These are phyloP conservation scores for Lupinus albus DNA, from an alignment of 306 rosid species.

Conservation along the genomic window DNA sequence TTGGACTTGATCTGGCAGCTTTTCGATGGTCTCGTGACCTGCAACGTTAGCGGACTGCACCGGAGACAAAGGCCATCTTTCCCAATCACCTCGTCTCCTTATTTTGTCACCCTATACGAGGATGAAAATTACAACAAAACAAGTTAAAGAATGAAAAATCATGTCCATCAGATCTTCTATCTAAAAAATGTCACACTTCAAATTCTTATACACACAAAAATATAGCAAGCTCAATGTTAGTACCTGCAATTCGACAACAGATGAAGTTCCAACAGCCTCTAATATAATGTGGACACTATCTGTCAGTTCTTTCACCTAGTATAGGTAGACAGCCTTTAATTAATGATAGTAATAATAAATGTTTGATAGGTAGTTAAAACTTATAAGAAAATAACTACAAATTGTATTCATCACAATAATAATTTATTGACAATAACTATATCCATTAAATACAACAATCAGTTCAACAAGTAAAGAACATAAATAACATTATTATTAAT, in stretches of 20 bases:
- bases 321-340: too few relatives aligned
- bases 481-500: neutral
- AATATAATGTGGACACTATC: conserved; percentile 64
- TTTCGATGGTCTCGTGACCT: conserved; percentile 48
- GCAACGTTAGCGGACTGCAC: conserved; percentile 41
- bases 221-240: conserved; percentile 21
- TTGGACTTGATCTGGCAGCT: conserved; percentile 53
- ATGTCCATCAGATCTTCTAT: neutral
- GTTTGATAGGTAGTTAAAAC: neutral
- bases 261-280: conserved; percentile 71
- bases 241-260: conserved; percentile 85
- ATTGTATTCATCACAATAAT: neutral
- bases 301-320: conserved; percentile 71
- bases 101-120: conserved; percentile 72
- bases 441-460: neutral
- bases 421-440: neutral
- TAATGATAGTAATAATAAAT: too few relatives aligned
- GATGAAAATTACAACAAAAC: neutral
- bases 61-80: conserved; percentile 63
- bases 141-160: neutral
- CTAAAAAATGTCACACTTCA: neutral
- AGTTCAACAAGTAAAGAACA: neutral
- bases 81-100: conserved; percentile 76
- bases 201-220: neutral
- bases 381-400: neutral